Conservation (phyloP, 306 rosid genomes). For the Dicorynia guianensis region DNA sequence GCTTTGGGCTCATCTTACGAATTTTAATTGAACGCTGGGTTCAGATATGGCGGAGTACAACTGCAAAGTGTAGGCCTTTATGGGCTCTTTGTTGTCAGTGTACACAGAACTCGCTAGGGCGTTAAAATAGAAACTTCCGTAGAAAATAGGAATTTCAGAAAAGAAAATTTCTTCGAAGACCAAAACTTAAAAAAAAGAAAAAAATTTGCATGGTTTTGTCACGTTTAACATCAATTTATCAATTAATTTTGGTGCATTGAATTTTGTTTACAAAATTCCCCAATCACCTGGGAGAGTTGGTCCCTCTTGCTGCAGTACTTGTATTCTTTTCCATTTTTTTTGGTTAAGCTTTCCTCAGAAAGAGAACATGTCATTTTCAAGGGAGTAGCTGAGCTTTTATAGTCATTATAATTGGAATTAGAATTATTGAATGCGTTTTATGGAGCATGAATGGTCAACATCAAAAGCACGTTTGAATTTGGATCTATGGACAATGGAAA, state of each 20-base stretch:
- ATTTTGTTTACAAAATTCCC: background rate
- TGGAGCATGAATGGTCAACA: slow-evolving; percentile 47
- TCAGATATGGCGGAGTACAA: background rate
- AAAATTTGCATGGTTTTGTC: background rate
- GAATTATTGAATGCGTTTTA: slow-evolving; percentile 42
- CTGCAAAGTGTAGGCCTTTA: slow-evolving; percentile 11
- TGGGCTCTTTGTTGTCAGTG: slow-evolving; percentile 41
- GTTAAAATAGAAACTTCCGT: slow-evolving; percentile 32
- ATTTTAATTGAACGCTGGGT: slow-evolving; percentile 11
- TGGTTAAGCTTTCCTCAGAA: slow-evolving; percentile 34
- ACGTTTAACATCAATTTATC: background rate
- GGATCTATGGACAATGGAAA: slow-evolving; percentile 39
- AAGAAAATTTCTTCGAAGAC: background rate
- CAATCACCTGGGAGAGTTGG: slow-evolving; percentile 32
- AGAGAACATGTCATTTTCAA: slow-evolving; percentile 50
- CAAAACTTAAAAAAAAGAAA: too few relatives aligned
- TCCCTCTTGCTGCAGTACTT: slow-evolving; percentile 35
- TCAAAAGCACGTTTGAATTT: slow-evolving; percentile 48
- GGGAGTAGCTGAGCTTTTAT: slow-evolving; percentile 39
- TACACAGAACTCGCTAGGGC: background rate
- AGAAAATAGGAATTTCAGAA: background rate
- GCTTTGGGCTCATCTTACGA: background rate
- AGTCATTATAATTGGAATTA: slow-evolving; percentile 40
- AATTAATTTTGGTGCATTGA: background rate
- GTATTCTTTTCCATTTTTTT: slow-evolving; percentile 35